Conservation (phyloP, 768 basidiomycete genomes). For the Pisolithus tinctorius region DNA sequence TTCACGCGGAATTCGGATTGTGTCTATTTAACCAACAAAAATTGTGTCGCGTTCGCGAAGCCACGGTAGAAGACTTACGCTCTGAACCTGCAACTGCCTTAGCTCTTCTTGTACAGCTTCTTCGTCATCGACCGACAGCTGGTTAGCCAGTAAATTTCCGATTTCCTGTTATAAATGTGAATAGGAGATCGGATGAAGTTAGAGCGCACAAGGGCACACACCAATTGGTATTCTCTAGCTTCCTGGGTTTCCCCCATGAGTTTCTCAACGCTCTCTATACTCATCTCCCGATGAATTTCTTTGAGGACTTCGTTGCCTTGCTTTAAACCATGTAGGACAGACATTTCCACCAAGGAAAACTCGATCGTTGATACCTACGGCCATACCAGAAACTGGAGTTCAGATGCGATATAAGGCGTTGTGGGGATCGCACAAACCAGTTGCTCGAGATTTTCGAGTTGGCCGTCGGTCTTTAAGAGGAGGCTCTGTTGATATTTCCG, state of each 20-base stretch:
- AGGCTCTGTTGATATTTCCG: constrained; percentile 92
- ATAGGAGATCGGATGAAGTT: neutral
- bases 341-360: constrained; percentile 90
- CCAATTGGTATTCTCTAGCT: constrained; percentile 86
- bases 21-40: constrained; percentile 26
- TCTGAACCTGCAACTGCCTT: constrained; percentile 53
- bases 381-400: neutral
- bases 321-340: constrained; percentile 85
- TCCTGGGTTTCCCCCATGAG: constrained; percentile 90
- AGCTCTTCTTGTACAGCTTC: constrained; percentile 89
- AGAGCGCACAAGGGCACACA: constrained; percentile 28
- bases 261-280: constrained; percentile 86
- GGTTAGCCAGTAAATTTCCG: constrained; percentile 76
- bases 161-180: constrained; percentile 62
- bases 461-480: constrained; percentile 80
- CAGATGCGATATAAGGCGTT: neutral
- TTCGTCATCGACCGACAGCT: constrained; percentile 83
- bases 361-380: constrained; percentile 90
- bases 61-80: constrained; percentile 35
- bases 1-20: constrained; percentile 25
- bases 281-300: constrained; percentile 93
- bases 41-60: constrained; percentile 1
- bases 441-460: constrained; percentile 84
- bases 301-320: constrained; percentile 92
- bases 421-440: constrained; percentile 46